phyloP scores from a whole-genome alignment of 1,139 yeast species.

The Kurtzmaniella quercitrusa region DNA sequence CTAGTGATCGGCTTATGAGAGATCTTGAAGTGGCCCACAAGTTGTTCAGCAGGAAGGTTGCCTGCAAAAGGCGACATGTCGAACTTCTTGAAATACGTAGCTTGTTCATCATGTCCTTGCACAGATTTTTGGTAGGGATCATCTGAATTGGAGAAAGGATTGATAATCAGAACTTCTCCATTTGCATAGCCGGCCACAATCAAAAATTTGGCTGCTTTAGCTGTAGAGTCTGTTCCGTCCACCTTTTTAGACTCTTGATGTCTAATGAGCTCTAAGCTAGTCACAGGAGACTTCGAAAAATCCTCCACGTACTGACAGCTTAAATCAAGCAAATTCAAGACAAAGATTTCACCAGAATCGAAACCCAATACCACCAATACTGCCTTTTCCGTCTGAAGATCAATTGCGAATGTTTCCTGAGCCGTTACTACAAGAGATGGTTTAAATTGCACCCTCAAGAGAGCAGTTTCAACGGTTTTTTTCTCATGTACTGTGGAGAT shows the following conservation, averaged over 20 bases:
- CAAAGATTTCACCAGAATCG: constrained; percentile 30
- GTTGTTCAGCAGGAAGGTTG: constrained; percentile 2
- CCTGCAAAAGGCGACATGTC: constrained; percentile 29
- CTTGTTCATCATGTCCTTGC: constrained; percentile 29
- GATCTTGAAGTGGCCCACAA: constrained; percentile 57
- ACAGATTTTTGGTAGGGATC: constrained; percentile 23
- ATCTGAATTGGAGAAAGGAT: constrained; percentile 20
- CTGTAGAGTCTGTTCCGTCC: neutral
- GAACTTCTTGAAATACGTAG: constrained; percentile 37
- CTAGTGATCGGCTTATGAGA: constrained; percentile 52
- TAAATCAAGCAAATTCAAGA: constrained; percentile 26
- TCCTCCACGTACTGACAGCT: constrained; percentile 24
- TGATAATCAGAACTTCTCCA: constrained; percentile 36
- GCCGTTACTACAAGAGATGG: constrained; percentile 24
- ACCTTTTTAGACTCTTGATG: neutral
- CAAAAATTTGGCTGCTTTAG: constrained; percentile 10
- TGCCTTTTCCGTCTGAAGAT: constrained; percentile 6
- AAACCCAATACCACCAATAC: constrained; percentile 27
- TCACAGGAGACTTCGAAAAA: constrained; percentile 19
- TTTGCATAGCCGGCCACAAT: constrained; percentile 37
- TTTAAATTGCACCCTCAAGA: constrained; percentile 30
- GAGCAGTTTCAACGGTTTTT: constrained; percentile 28
- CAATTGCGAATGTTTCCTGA: constrained; percentile 21
- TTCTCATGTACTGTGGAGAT: constrained; percentile 10
- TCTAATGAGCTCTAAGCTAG: constrained; percentile 27